Conservation (phyloP, 495 filamentous ascomycete species). For the Lindgomyces ingoldianus region DNA sequence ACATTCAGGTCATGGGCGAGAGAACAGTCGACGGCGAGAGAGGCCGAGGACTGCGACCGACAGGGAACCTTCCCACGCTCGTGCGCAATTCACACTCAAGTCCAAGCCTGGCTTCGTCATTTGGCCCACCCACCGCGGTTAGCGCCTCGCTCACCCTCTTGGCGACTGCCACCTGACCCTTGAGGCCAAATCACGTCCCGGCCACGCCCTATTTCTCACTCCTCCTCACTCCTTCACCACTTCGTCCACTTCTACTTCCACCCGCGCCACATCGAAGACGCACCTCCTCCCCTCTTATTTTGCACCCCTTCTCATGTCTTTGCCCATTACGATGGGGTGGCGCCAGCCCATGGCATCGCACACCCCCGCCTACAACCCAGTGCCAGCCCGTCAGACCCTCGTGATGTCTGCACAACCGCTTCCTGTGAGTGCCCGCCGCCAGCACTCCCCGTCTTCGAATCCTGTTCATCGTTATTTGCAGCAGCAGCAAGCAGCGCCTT, state of each 20-base stretch:
- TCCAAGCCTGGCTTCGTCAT: slow-evolving; percentile 18
- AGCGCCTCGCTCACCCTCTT: slow-evolving; percentile 8
- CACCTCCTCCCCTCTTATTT: background rate
- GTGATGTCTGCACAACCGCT: slow-evolving; percentile 27
- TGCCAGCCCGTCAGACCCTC: slow-evolving; percentile 48
- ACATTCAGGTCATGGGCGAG: slow-evolving; percentile 72
- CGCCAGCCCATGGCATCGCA: background rate
- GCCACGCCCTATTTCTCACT: background rate
- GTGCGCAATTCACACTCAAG: too few relatives aligned
- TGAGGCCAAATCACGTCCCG: background rate
- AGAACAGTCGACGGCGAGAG: background rate
- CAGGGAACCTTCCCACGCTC: too few relatives aligned
- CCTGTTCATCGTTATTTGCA: background rate
- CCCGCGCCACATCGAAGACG: background rate
- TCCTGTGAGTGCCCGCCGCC: slow-evolving; percentile 1
- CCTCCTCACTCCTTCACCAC: background rate
- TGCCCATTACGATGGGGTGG: slow-evolving; percentile 2
- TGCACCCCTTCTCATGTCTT: slow-evolving; percentile 8
- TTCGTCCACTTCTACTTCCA: background rate
- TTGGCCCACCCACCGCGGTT: slow-evolving; percentile 3
- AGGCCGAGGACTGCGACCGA: slow-evolving; percentile 1
- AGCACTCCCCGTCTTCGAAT: background rate
- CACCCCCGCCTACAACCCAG: slow-evolving; percentile 53
- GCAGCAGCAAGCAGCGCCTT: background rate
- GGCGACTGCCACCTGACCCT: background rate